Conservation (phyloP, 768 basidiomycete species). For the Suillus spraguei region DNA sequence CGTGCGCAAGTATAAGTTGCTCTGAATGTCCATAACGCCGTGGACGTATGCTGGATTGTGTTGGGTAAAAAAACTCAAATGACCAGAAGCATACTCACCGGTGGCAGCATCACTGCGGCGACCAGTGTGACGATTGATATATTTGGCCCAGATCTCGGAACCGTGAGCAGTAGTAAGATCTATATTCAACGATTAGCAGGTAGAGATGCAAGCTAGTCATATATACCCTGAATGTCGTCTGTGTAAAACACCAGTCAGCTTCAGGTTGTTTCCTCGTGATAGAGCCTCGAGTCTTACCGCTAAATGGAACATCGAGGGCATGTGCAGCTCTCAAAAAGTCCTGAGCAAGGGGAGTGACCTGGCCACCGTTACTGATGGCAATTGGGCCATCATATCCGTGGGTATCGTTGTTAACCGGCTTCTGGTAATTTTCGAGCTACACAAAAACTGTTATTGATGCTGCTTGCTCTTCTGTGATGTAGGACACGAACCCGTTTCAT, state of each 20-base stretch:
- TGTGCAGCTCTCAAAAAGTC: conserved; percentile 70
- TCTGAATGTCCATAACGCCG: conserved; percentile 70
- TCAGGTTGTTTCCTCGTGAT: not conserved
- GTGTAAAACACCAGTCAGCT: not conserved
- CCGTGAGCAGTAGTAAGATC: conserved; percentile 62
- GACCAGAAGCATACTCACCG: conserved; percentile 37
- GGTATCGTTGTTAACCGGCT: conserved; percentile 64
- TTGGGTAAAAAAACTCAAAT: not conserved
- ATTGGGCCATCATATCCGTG: conserved; percentile 79
- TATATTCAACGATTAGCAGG: conserved; percentile 19
- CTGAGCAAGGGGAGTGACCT: conserved; percentile 62
- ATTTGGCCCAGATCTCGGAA: conserved; percentile 77
- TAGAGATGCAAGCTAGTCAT: not conserved
- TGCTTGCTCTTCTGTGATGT: not conserved
- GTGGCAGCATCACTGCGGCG: conserved; percentile 73
- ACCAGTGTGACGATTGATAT: conserved; percentile 74
- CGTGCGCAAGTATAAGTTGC: conserved; percentile 65
- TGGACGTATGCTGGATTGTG: conserved; percentile 57
- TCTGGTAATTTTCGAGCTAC: conserved; percentile 77
- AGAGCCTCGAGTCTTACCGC: conserved; percentile 43
- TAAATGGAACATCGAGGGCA: conserved; percentile 62
- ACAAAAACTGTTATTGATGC: not conserved
- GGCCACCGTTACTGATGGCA: conserved; percentile 70
- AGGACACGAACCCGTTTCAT: conserved; percentile 60
- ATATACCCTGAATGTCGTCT: conserved; percentile 65